Conservation (phyloP, 1,284 basidiomycete genomes). For the Cerrena zonata region DNA sequence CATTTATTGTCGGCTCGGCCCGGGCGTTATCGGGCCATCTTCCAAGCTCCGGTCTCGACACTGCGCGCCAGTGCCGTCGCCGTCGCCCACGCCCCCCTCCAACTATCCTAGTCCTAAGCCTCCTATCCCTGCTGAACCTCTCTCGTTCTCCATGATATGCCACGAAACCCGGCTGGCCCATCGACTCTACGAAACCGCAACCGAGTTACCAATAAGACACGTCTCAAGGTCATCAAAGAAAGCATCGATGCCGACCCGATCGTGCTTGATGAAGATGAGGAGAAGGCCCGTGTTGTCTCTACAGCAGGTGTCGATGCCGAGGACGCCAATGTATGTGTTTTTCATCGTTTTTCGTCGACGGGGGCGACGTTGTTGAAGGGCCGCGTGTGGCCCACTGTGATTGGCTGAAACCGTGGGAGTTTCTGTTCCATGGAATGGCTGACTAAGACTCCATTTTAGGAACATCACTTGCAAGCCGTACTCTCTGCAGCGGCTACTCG, state of each 20-base stretch:
- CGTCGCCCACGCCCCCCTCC: slow-evolving; percentile 8
- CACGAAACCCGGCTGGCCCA: slow-evolving; percentile 67
- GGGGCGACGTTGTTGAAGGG: slow-evolving; percentile 39
- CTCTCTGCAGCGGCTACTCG: slow-evolving; percentile 68
- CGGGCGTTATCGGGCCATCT: neutral
- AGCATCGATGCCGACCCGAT: slow-evolving; percentile 77
- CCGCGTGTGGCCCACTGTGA: slow-evolving; percentile 40
- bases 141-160: slow-evolving; percentile 64
- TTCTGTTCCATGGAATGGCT: slow-evolving; percentile 57
- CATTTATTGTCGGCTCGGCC: neutral
- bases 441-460: slow-evolving; percentile 58
- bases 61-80: slow-evolving; percentile 8
- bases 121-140: neutral
- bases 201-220: slow-evolving; percentile 86
- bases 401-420: slow-evolving; percentile 44
- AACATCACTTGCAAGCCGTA: slow-evolving; percentile 88
- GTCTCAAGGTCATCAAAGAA: slow-evolving; percentile 75
- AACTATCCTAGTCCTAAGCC: neutral
- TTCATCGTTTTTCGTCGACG: slow-evolving; percentile 30
- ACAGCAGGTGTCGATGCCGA: slow-evolving; percentile 77
- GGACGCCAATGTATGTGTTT: slow-evolving; percentile 74
- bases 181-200: slow-evolving; percentile 76
- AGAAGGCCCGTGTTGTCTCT: slow-evolving; percentile 61
- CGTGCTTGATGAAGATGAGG: slow-evolving; percentile 77
- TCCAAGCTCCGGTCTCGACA: slow-evolving; percentile 7